A percentile compares a stretch with the other conserved stretches of the same genome.
phyloP scores from a whole-genome alignment of 352 stramenopile genomes.

The Globisporangium ultimum region DNA sequence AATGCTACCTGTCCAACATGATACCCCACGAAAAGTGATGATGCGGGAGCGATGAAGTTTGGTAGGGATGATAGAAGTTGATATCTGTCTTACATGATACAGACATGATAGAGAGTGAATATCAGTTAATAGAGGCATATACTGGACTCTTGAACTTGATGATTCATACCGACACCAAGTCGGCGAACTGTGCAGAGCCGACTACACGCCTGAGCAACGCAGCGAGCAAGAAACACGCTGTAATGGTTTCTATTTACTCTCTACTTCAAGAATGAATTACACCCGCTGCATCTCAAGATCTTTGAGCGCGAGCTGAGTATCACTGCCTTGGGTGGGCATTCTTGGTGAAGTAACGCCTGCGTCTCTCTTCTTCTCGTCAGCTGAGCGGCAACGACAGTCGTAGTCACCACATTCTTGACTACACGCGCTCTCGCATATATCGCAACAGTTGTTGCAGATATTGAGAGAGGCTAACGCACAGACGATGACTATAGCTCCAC shows the following conservation, averaged over 20 bases:
- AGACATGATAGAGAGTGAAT: neutral
- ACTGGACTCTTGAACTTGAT: neutral
- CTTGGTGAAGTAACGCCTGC: neutral
- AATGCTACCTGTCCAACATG: neutral
- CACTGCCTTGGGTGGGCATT: neutral
- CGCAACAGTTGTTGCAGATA: too few relatives aligned
- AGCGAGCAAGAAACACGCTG: too few relatives aligned
- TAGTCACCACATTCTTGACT: neutral
- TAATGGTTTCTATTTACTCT: too few relatives aligned
- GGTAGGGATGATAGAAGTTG: neutral
- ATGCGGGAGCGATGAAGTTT: neutral
- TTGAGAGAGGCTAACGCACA: too few relatives aligned
- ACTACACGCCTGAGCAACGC: too few relatives aligned
- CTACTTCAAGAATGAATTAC: neutral
- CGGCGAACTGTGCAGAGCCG: too few relatives aligned
- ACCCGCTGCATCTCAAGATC: constrained; percentile 10
- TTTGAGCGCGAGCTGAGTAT: neutral
- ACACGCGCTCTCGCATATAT: neutral
- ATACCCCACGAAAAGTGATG: neutral
- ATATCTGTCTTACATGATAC: neutral
- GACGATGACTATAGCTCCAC: too few relatives aligned
- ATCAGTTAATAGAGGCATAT: neutral
- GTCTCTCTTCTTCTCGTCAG: neutral
- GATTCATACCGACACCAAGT: too few relatives aligned
- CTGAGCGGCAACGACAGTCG: too few relatives aligned